Evolutionary conservation across 139 green algal species (phyloP).

Genomic region (Chlorella sorokiniana): DNA sequence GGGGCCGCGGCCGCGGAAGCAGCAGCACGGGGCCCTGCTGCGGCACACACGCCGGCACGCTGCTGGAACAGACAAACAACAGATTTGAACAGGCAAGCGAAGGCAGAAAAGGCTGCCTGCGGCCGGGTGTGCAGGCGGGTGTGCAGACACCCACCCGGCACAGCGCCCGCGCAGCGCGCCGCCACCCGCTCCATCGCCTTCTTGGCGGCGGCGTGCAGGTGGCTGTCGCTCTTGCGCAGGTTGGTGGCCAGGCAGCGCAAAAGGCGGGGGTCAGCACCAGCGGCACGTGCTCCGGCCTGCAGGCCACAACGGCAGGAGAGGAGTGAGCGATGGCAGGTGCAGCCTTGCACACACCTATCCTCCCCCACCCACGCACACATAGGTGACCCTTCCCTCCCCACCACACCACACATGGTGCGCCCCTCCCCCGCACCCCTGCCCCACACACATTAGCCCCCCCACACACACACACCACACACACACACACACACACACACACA

Average conservation of each 20-base stretch:
- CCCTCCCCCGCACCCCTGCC: neutral
- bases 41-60: too few species aligned
- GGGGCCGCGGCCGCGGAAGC: too few species aligned
- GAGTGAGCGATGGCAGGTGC: too few species aligned
- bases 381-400: too few species aligned
- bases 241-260: conserved; percentile 60
- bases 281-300: conserved; percentile 50
- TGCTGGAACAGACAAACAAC: too few species aligned
- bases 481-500: neutral
- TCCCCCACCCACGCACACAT: too few species aligned
- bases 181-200: conserved; percentile 54
- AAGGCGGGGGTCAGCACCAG: conserved; percentile 59
- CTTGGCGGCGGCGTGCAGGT: conserved; percentile 68
- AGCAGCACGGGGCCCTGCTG: too few species aligned
- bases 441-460: neutral
- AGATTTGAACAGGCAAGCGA: too few species aligned
- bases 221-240: conserved; percentile 46
- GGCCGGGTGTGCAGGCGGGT: neutral
- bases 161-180: neutral
- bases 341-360: too few species aligned
- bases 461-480: neutral
- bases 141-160: neutral
- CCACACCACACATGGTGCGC: neutral
- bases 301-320: neutral
- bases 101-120: too few species aligned